These are phyloP conservation scores for Suillus brevipes DNA, from an alignment of 768 basidiomycete genomes.

Conservation along the genomic window DNA sequence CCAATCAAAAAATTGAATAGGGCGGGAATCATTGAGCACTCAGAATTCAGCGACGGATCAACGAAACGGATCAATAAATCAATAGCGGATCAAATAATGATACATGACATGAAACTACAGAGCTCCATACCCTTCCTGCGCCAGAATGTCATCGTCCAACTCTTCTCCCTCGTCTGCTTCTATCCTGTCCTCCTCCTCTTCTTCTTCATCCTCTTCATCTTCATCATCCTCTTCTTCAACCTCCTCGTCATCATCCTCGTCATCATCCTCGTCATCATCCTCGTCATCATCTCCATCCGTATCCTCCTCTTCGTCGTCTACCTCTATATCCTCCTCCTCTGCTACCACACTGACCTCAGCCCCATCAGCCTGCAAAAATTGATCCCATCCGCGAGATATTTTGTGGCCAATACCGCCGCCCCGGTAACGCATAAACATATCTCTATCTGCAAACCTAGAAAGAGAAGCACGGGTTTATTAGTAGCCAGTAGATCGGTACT, in stretches of 20 bases:
- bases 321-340: not conserved
- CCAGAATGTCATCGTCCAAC: constrained; percentile 6
- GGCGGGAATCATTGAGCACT: too few relatives aligned
- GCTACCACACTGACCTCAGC: not conserved
- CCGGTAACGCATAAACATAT: constrained; percentile 30
- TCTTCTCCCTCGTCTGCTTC: constrained; percentile 5
- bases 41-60: too few relatives aligned
- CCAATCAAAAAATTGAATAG: too few relatives aligned
- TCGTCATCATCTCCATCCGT: not conserved
- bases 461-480: not conserved
- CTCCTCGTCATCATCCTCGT: not conserved
- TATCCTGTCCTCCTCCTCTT: constrained; percentile 1
- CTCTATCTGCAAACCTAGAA: constrained; percentile 38
- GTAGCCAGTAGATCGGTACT: not conserved
- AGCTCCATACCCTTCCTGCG: constrained; percentile 5
- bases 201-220: not conserved
- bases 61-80: too few relatives aligned
- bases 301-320: not conserved
- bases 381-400: constrained; percentile 9
- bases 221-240: not conserved
- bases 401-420: constrained; percentile 34
- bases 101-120: constrained; percentile 5
- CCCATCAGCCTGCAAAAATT: not conserved
- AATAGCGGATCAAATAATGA: too few relatives aligned
- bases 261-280: not conserved